Conservation (phyloP, 371 early-diverging fungal genomes). For the Enterocytospora artemiae region DNA sequence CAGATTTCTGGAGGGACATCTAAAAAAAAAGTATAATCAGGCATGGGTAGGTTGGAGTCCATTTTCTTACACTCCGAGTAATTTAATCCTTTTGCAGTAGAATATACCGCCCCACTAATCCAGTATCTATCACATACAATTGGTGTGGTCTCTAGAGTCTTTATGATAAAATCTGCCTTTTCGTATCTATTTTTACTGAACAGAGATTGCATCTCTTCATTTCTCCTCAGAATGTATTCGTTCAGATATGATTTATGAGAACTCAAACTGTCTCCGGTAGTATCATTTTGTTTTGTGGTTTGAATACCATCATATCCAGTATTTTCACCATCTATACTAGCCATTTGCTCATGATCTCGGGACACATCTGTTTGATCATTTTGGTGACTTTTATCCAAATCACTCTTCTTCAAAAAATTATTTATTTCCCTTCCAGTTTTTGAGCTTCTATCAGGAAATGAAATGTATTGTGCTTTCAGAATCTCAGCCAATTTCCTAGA, state of each 20-base stretch:
- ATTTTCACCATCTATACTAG: background rate
- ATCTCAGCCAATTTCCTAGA: constrained; percentile 62
- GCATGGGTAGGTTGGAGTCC: constrained; percentile 72
- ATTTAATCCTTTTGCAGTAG: constrained; percentile 65
- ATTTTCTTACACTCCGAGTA: constrained; percentile 73
- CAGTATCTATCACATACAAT: constrained; percentile 89
- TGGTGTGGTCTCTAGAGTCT: constrained; percentile 36
- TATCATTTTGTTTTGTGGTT: too few species aligned
- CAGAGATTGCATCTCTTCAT: constrained; percentile 66
- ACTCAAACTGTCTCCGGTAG: too few species aligned
- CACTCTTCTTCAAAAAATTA: constrained; percentile 61
- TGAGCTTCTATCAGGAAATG: constrained; percentile 70
- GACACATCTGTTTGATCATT: background rate
- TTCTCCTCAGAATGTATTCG: too few species aligned
- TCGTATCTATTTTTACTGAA: constrained; percentile 87
- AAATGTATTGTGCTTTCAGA: constrained; percentile 61
- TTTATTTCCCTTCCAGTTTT: constrained; percentile 78
- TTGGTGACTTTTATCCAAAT: background rate
- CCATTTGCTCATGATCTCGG: background rate
- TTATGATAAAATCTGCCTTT: constrained; percentile 49
- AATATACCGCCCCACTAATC: constrained; percentile 84
- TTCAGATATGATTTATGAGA: too few species aligned
- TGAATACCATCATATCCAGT: too few species aligned
- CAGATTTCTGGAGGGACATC: constrained; percentile 70
- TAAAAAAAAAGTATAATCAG: constrained; percentile 76